These are phyloP conservation scores for Cyamopsis tetragonoloba DNA, from an alignment of 306 rosid species.

Conservation along the genomic window DNA sequence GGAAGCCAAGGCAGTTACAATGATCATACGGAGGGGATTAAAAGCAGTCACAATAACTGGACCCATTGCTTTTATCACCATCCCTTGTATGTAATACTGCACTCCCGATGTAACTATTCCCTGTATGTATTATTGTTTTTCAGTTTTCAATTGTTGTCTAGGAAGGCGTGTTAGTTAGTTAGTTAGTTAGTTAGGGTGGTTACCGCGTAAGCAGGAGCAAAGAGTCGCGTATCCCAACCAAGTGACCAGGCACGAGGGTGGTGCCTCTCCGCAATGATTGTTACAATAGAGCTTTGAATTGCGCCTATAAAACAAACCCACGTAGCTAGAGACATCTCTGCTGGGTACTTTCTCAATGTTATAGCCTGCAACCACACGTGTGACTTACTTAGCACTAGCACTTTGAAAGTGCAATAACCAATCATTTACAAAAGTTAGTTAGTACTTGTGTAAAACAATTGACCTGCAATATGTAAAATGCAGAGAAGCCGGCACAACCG, in stretches of 20 bases:
- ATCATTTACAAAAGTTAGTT: no score
- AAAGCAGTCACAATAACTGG: slow-evolving; percentile 83
- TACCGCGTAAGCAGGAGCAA: slow-evolving; percentile 68
- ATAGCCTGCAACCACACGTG: slow-evolving; percentile 65
- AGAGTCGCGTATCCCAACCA: slow-evolving; percentile 54
- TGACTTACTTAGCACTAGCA: no score
- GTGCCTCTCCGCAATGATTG: slow-evolving; percentile 45
- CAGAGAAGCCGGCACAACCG: slow-evolving; percentile 66
- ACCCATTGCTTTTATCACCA: slow-evolving; percentile 59
- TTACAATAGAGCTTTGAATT: slow-evolving; percentile 52
- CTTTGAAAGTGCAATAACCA: no score
- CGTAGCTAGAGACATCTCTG: slow-evolving; percentile 63
- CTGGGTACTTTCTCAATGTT: slow-evolving; percentile 65
- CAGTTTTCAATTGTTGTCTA: no score
- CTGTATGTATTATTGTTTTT: no score
- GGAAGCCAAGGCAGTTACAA: slow-evolving; percentile 46
- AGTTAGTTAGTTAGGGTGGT: no score
- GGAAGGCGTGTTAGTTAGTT: no score
- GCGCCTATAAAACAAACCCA: slow-evolving; percentile 66
- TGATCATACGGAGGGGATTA: slow-evolving; percentile 70
- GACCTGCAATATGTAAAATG: slow-evolving; percentile 47
- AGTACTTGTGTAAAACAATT: no score
- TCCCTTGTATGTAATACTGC: slow-evolving; percentile 67
- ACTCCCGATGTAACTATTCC: slow-evolving; percentile 69
- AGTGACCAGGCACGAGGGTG: slow-evolving; percentile 51